Base-by-base conservation (phyloP, 2,329 filamentous ascomycete genomes). In the Raffaelea deltoideospora region DNA sequence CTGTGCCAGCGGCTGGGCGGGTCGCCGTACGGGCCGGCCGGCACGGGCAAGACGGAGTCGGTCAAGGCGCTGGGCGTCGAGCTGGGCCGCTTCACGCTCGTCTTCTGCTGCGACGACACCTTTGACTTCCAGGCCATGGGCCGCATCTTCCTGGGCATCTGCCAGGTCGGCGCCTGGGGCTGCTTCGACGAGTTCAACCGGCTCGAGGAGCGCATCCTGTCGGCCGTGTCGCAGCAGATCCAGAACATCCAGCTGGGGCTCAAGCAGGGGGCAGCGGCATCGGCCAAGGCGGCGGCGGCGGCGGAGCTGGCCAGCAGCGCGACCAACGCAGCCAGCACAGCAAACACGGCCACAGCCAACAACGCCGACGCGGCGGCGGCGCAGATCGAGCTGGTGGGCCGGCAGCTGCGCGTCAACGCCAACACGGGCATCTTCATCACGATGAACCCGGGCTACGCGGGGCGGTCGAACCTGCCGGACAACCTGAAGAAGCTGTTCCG, bases 101-200 rank as follows among this genome's bases (percentile, higher is more conserved):
- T 99, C 21, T 98, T 99, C 65, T 98, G 92, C 58, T 99, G 90
- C 63, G 90, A 99, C 53, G 90, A 98, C 59, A 98, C 90, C 0
- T 99, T 99, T 51, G 90, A 99, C 57, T 98, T 96, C 67, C 90
- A 98, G 53, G 90, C 90, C 35, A 98, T 99, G 90, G 92, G 92
- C 13, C 84, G 90, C 48, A 99, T 99, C 49, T 98, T 99, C 71
- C 69, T 98, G 26, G 90, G 90, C 69, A 93, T 99, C 43, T 98
- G 92, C 56, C 90, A 98, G 57, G 90, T 99, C 33, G 90, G 90
- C 55, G 90, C 90, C 5, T 99, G 90, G 90, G 92, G 92, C 50
- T 99, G 90, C 65, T 99, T 99, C 58, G 90, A 99, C 53, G 90
- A 99, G 64, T 99, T 99, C 68, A 99, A 99, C 60, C 83, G 90